A percentile compares a stretch with the other conserved stretches of the same genome.
Conservation (phyloP, 1,284 basidiomycete species). For the Ceratobasidium theobromae region DNA sequence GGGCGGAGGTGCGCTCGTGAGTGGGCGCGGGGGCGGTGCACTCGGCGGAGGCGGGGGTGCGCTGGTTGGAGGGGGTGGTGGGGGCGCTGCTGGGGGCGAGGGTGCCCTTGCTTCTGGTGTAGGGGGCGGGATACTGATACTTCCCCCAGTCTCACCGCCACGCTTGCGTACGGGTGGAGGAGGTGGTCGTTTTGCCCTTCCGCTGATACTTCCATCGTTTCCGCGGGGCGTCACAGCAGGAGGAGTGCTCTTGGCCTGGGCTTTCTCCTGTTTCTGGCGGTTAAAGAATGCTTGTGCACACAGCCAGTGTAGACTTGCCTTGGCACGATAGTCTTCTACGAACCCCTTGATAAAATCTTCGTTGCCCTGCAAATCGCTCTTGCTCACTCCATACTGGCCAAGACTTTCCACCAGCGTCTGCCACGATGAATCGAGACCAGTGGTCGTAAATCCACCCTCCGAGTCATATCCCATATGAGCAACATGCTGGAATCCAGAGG, state of each 20-base stretch:
- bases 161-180: conserved; percentile 7
- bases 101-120: conserved; percentile 42
- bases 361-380: conserved; percentile 66
- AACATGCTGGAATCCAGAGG: conserved; percentile 81
- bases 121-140: conserved; percentile 15
- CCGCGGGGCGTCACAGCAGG: conserved; percentile 4
- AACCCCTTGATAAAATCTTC: conserved; percentile 90
- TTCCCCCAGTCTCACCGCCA: not conserved
- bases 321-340: conserved; percentile 57
- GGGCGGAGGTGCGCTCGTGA: conserved; percentile 42
- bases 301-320: conserved; percentile 36
- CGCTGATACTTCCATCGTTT: not conserved
- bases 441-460: conserved; percentile 82
- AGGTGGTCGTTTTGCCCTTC: conserved; percentile 6
- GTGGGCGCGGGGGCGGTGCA: conserved; percentile 41
- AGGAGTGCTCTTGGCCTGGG: conserved; percentile 11
- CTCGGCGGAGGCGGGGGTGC: conserved; percentile 34
- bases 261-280: not conserved
- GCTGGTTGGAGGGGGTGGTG: conserved; percentile 35
- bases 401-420: conserved; percentile 73
- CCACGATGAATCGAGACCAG: conserved; percentile 94
- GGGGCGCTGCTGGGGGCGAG: conserved; percentile 49
- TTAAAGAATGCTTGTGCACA: no score
- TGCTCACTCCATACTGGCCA: conserved; percentile 67
- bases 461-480: conserved; percentile 95